phyloP scores from a whole-genome alignment of 768 basidiomycete genomes.

The Hericium erinaceus region DNA sequence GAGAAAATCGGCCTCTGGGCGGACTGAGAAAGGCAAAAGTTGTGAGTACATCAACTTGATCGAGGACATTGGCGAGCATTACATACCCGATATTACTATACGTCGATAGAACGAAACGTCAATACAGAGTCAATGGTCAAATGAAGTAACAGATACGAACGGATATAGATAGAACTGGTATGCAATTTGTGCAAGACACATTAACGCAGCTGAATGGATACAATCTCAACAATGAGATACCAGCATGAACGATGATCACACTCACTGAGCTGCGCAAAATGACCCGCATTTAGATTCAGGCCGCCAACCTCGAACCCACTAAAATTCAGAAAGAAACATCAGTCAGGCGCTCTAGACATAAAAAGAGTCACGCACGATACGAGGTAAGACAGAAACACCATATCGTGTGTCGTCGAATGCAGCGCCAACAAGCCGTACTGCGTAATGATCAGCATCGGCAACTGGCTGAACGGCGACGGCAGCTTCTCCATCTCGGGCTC shows the following conservation, averaged over 20 bases:
- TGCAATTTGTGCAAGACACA: conserved; percentile 90
- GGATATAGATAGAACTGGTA: conserved; percentile 91
- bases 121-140: background rate
- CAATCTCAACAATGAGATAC: conserved; percentile 3
- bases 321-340: conserved; percentile 36
- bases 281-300: conserved; percentile 79
- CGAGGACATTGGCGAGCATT: background rate
- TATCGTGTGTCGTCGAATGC: conserved; percentile 85
- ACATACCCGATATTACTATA: conserved; percentile 28
- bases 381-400: conserved; percentile 85
- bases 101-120: background rate
- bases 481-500: conserved; percentile 43
- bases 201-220: conserved; percentile 62
- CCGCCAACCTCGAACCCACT: conserved; percentile 65
- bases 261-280: conserved; percentile 87
- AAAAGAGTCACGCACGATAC: conserved; percentile 53
- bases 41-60: background rate
- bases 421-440: conserved; percentile 88
- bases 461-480: conserved; percentile 58
- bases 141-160: conserved; percentile 33
- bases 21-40: conserved; percentile 35
- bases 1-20: conserved; percentile 75
- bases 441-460: conserved; percentile 78
- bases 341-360: background rate
- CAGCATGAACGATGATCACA: conserved; percentile 3